Percentiles rank a stretch among this genome's conserved stretches.
phyloP scores from a whole-genome alignment of 768 basidiomycete species.

The Boletus rubropictus region DNA sequence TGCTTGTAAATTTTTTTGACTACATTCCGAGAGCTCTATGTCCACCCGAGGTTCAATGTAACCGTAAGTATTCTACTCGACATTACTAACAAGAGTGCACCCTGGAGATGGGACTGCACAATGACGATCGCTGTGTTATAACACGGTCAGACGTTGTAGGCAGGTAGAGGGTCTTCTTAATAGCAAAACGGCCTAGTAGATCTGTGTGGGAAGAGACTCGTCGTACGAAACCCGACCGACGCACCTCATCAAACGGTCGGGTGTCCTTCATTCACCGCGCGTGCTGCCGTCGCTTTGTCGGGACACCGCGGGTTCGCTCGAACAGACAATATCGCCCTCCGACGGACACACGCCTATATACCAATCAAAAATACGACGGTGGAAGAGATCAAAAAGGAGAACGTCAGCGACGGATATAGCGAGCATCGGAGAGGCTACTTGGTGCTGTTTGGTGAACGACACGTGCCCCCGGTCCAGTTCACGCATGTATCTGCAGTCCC shows the following conservation, averaged over 20 bases:
- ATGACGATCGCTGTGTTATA: neutral
- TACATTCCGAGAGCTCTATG: constrained; percentile 8
- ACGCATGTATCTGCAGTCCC: constrained; percentile 84
- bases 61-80: constrained; percentile 6
- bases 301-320: constrained; percentile 75
- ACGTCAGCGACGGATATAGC: constrained; percentile 10
- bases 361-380: constrained; percentile 5
- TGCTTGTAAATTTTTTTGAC: constrained; percentile 8
- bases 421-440: constrained; percentile 44
- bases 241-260: constrained; percentile 93
- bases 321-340: constrained; percentile 81
- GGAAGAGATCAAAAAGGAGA: constrained; percentile 4
- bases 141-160: neutral
- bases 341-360: constrained; percentile 86
- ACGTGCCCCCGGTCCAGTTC: constrained; percentile 75
- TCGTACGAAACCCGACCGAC: constrained; percentile 1
- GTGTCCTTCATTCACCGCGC: constrained; percentile 96
- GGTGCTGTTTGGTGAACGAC: constrained; percentile 88
- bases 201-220: constrained; percentile 25
- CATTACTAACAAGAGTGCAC: neutral
- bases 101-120: constrained; percentile 8
- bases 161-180: neutral
- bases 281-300: constrained; percentile 69
- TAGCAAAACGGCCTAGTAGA: constrained; percentile 24
- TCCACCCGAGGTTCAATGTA: constrained; percentile 2